These are phyloP conservation scores for Triticum timopheevii DNA, from an alignment of 176 grass and related monocot species.

Conservation along the genomic window DNA sequence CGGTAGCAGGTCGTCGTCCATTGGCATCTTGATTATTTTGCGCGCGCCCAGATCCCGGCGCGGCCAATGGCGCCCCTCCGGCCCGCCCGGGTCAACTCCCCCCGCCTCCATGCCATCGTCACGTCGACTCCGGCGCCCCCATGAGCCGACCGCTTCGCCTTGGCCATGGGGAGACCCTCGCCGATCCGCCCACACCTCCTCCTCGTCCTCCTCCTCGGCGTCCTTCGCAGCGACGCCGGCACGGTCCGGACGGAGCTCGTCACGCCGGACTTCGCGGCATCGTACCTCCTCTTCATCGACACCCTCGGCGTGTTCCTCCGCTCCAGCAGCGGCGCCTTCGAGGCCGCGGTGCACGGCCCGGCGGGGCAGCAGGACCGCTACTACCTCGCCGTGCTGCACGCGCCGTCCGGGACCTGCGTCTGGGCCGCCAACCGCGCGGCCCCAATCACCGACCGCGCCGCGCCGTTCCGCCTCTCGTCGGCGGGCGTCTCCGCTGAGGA, in stretches of 20 bases:
- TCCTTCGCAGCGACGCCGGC: background rate
- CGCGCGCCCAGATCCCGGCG: constrained; percentile 20
- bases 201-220: background rate
- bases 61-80: constrained; percentile 35
- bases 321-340: constrained; percentile 46
- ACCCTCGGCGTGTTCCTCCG: constrained; percentile 50
- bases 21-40: constrained; percentile 9
- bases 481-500: constrained; percentile 26
- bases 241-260: constrained; percentile 43
- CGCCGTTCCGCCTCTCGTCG: constrained; percentile 39
- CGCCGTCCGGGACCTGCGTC: constrained; percentile 46
- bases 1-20: constrained; percentile 20
- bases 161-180: constrained; percentile 15
- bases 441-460: constrained; percentile 47
- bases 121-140: constrained; percentile 19
- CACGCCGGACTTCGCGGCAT: constrained; percentile 43
- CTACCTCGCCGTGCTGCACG: constrained; percentile 61
- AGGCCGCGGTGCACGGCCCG: constrained; percentile 53
- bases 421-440: constrained; percentile 62
- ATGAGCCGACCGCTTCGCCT: constrained; percentile 32
- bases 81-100: constrained; percentile 32
- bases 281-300: constrained; percentile 55
- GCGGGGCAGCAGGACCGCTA: constrained; percentile 27
- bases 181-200: constrained; percentile 34
- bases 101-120: constrained; percentile 34